Conservation (phyloP, 2,329 filamentous ascomycete species). For the Colletotrichum lini region DNA sequence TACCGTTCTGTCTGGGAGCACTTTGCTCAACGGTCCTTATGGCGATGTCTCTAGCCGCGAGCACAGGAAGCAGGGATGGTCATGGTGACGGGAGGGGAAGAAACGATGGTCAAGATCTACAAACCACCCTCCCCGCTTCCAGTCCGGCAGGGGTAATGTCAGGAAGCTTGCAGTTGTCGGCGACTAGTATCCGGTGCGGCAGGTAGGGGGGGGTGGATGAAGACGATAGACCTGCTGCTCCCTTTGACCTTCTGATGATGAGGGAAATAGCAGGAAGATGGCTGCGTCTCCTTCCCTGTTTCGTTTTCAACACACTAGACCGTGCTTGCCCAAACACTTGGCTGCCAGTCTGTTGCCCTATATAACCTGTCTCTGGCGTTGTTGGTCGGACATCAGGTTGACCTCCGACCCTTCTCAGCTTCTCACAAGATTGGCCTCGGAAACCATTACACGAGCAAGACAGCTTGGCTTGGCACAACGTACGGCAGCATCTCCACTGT, state of each 20-base stretch:
- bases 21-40: conserved; percentile 11
- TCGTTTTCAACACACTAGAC: neutral
- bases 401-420: neutral
- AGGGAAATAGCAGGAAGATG: conserved; percentile 8
- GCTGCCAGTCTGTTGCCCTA: neutral
- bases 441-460: neutral
- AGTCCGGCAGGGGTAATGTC: conserved; percentile 16
- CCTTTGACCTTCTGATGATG: neutral
- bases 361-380: neutral
- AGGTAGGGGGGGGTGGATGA: conserved; percentile 15
- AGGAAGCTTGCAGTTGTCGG: conserved; percentile 1
- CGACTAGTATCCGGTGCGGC: neutral
- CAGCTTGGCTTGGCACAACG: neutral
- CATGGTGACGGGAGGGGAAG: conserved; percentile 17
- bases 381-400: neutral
- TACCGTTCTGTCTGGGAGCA: neutral
- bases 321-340: neutral
- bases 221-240: neutral
- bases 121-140: conserved; percentile 22
- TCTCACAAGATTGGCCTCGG: too few species aligned
- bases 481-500: neutral
- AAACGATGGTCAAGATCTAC: conserved; percentile 28
- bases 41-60: neutral
- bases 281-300: neutral
- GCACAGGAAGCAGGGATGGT: neutral